Evolutionary conservation across 352 stramenopile species (phyloP).

Genomic region (Lagenidium giganteum): DNA sequence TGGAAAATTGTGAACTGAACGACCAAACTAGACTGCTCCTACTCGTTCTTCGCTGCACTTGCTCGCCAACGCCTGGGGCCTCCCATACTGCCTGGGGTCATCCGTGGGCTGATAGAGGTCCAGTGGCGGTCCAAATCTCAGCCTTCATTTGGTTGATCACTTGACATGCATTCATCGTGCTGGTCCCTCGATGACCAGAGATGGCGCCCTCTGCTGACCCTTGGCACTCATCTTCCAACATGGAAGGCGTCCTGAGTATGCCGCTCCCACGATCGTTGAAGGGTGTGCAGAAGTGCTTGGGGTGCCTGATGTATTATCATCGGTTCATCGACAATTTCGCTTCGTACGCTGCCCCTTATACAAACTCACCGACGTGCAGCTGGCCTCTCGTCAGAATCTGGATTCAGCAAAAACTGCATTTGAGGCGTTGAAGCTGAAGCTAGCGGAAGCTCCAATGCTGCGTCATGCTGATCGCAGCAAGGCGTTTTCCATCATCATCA

Average conservation of each 20-base stretch:
- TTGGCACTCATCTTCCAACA: too few relatives aligned
- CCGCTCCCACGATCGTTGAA: conserved; percentile 8
- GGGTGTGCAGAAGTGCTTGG: conserved; percentile 14
- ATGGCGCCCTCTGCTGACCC: too few relatives aligned
- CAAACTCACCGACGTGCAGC: conserved; percentile 2
- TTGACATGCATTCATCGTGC: not conserved
- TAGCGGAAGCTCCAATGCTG: conserved; percentile 4
- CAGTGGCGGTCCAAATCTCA: too few relatives aligned
- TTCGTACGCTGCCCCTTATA: conserved; percentile 8
- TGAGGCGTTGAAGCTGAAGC: conserved; percentile 7
- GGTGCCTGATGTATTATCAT: conserved; percentile 11
- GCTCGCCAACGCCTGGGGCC: too few relatives aligned
- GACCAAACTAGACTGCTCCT: too few relatives aligned
- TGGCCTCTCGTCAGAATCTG: not conserved
- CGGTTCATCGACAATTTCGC: conserved; percentile 14
- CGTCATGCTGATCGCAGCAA: not conserved
- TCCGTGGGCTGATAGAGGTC: too few relatives aligned
- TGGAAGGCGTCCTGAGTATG: conserved; percentile 1
- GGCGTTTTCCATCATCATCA: conserved; percentile 1
- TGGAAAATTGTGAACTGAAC: too few relatives aligned
- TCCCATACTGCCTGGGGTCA: too few relatives aligned
- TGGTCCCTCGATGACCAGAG: too few relatives aligned
- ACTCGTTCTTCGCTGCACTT: too few relatives aligned
- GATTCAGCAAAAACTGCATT: conserved; percentile 4
- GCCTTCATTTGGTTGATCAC: too few relatives aligned